Conservation (phyloP, 768 basidiomycete genomes). For the Boletellus emodensis region DNA sequence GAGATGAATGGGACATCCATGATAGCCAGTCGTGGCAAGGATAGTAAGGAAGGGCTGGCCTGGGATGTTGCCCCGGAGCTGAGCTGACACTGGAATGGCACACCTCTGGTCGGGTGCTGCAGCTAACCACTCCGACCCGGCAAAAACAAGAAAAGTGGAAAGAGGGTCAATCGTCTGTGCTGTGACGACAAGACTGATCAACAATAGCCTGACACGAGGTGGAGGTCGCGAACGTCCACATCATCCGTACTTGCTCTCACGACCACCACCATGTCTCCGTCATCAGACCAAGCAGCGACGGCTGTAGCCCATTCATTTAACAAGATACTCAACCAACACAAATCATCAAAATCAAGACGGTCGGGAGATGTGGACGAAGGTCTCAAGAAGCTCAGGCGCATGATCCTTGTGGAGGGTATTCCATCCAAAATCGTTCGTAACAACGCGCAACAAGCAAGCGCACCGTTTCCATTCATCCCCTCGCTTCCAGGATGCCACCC, state of each 20-base stretch:
- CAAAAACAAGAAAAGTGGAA: not conserved
- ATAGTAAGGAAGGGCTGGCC: not conserved
- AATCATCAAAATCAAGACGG: constrained; percentile 60
- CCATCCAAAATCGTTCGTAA: constrained; percentile 69
- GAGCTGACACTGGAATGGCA: constrained; percentile 6
- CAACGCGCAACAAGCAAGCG: not conserved
- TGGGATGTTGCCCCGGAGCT: not conserved
- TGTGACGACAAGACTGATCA: not conserved
- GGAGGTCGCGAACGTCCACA: not conserved
- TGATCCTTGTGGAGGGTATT: constrained; percentile 90
- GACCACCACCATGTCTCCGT: constrained; percentile 21
- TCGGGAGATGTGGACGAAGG: constrained; percentile 72
- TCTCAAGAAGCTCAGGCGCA: constrained; percentile 77
- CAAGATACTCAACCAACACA: constrained; percentile 73
- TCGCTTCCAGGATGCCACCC: constrained; percentile 60
- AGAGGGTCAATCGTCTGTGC: not conserved
- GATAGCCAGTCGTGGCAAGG: not conserved
- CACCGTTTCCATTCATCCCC: constrained; percentile 1
- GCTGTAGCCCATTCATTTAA: constrained; percentile 70
- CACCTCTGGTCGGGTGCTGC: constrained; percentile 16
- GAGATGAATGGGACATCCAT: constrained; percentile 81
- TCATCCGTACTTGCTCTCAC: not conserved
- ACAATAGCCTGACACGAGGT: not conserved
- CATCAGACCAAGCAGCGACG: constrained; percentile 23
- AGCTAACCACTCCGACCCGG: not conserved